Base-by-base conservation (phyloP, 192 early-diverging fungal species). In the Linnemannia zychae region DNA sequence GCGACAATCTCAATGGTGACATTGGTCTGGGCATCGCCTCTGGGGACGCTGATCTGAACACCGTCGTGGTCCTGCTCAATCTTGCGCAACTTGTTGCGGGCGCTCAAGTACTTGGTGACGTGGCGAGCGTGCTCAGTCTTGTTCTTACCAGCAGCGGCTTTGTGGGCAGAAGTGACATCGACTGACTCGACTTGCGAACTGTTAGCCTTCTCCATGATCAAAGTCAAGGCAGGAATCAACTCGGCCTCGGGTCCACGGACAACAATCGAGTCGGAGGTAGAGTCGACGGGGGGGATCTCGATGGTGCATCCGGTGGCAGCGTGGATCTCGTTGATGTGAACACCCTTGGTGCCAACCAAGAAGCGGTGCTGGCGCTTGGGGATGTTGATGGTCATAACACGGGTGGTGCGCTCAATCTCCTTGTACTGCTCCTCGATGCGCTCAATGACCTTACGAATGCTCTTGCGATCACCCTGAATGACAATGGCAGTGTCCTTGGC, bases 321-420 rank as follows among this genome's bases (percentile, higher is more conserved):
- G 57, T 97, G 87, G 67, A 99, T 95, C 60, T 98, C 97, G 68
- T 93, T 90, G 66, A 99, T 90, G 33, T 90, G 91, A 34, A 91
- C 84, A 37, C 95, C 97, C 85, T 95, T 93, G 40, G 92, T 87
- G 18, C 98, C 98, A 44, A 98, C 90, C 28, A 99, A 88, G 86
- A 97, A 98, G 57, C 94, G 94, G 87, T 99, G 98, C 88, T 98
- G 97, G 70, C 94, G 94, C 90, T 99, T 98, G 57, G 95, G 94
- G 57, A 99, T 90, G 52, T 90, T 90, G 65, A 97, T 91, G 3
- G 89, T 88, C 65, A 95, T 83, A 16, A 91, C 93, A 44, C 92
- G 87, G 66, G 95, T 94, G 38, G 81, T 92, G 28, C 89, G 89
- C 80, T 94, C 88, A 69, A 99, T 89, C 34, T 93, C 87, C 9